A percentile compares a stretch with the other conserved stretches of the same genome.
Conservation (phyloP, 495 filamentous ascomycete genomes). For the Parachaetomium inaequale region DNA sequence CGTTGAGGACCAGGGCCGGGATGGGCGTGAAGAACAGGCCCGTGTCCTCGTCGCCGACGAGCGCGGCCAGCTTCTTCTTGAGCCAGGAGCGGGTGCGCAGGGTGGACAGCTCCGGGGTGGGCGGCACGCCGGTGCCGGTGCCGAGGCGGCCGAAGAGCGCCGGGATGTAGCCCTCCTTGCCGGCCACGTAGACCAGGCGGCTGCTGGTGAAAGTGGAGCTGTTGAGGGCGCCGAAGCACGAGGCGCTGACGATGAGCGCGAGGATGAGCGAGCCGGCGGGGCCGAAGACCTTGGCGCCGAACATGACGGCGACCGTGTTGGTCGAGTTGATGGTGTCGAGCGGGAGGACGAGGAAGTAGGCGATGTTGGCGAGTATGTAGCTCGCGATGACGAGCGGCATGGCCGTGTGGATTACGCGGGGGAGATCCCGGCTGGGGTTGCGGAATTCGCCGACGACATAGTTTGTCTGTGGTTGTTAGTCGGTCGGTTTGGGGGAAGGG, state of each 20-base stretch:
- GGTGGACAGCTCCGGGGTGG: constrained; percentile 36
- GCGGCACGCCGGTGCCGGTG: constrained; percentile 41
- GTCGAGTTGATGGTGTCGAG: constrained; percentile 69
- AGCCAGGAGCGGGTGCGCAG: constrained; percentile 58
- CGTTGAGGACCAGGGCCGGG: constrained; percentile 81
- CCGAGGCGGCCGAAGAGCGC: constrained; percentile 79
- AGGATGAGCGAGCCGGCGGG: constrained; percentile 75
- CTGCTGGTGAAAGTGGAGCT: constrained; percentile 91
- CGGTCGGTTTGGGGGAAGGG: not conserved
- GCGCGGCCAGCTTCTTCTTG: constrained; percentile 49
- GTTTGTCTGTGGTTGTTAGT: constrained; percentile 64
- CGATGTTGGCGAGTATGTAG: constrained; percentile 85
- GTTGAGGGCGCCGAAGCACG: constrained; percentile 90
- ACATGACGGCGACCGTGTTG: constrained; percentile 92
- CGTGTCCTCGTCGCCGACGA: constrained; percentile 60
- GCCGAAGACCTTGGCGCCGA: constrained; percentile 87
- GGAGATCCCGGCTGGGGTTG: constrained; percentile 83
- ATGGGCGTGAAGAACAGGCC: constrained; percentile 83
- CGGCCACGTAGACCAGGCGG: constrained; percentile 88
- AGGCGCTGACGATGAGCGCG: constrained; percentile 82
- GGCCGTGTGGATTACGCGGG: constrained; percentile 91
- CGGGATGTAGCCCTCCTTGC: constrained; percentile 93
- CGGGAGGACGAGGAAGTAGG: constrained; percentile 95
- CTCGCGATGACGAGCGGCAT: constrained; percentile 90
- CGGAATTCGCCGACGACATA: constrained; percentile 97